phyloP scores from a whole-genome alignment of 805 yeast species.

The Barnettozyma salicaria region DNA sequence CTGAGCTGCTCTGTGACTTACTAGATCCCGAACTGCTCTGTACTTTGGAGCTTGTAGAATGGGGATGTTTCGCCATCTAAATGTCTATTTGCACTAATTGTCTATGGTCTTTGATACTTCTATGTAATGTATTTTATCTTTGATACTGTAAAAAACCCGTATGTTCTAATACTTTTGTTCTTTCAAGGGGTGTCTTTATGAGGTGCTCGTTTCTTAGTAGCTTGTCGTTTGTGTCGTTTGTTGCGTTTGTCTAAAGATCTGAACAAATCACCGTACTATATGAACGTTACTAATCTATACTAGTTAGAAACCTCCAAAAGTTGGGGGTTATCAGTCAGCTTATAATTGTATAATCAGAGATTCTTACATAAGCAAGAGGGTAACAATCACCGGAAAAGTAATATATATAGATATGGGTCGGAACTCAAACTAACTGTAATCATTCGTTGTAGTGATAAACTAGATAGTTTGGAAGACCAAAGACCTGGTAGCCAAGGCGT shows the following conservation, averaged over 20 bases:
- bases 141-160: too few relatives aligned
- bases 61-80: constrained; percentile 7
- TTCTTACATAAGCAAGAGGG: not conserved
- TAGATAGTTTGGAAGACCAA: constrained; percentile 89
- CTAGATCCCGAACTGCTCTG: too few relatives aligned
- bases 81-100: too few relatives aligned
- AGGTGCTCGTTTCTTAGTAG: too few relatives aligned
- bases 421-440: too few relatives aligned
- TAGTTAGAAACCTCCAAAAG: not conserved
- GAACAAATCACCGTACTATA: too few relatives aligned
- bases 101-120: too few relatives aligned
- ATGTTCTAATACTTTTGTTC: too few relatives aligned
- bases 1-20: constrained; percentile 6
- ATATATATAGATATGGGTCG: too few relatives aligned
- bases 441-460: constrained; percentile 88
- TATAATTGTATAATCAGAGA: constrained; percentile 3
- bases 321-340: constrained; percentile 8
- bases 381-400: too few relatives aligned
- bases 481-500: constrained; percentile 83
- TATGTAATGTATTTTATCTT: too few relatives aligned
- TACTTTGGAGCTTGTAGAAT: constrained; percentile 3
- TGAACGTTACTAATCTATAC: not conserved
- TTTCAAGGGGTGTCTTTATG: too few relatives aligned
- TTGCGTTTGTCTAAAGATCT: not conserved
- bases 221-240: not conserved